Evolutionary conservation across 805 yeast species (phyloP), one percentile per base, ranked within the genome.

Genomic region (Cyberlindnera euphorbiae): DNA sequence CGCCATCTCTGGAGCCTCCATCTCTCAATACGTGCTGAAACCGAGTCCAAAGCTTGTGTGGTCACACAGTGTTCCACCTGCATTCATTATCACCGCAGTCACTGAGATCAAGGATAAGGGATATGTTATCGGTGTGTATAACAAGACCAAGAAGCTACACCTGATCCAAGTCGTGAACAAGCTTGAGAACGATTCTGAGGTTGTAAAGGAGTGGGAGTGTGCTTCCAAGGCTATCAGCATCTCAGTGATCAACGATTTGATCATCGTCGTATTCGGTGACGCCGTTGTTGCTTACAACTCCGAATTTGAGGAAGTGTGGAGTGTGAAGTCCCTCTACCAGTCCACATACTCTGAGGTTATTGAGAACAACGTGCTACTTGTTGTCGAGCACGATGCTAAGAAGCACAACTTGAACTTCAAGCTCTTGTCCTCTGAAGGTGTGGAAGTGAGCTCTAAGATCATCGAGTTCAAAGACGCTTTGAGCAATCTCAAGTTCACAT

Each of bases 21-120:
- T 53, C 28, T 49, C 55, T 5, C 49, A 49, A 23, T 71, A 70
- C 48, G 59, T 70, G 16, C 58, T 72, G 34, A 68, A 61, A 37
- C 79, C 79, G 27, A 63, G 73, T 25, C 79, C 79, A 8, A 70
- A 69, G 47, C 57, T 73, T 30, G 55, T 66, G 28, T 73, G 78
- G 79, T 67, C 76, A 4, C 64, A 64, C 46, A 70, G 77, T 14
- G 60, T 73, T 23, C 64, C 72, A 6, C 77, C 77, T 10, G 49
- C 62, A 3, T 61, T 63, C 24, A 33, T 56, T 3, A 61, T 72
- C 24, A 64, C 64, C 29, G 28, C 41, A n/a, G 35, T 52, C 10
- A 48, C 45, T 15, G 38, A 23, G 11, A 22, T 38, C 10, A 24
- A 18, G 0, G 44, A 38, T 16, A 40, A 32, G 11, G 28, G 29